These are phyloP conservation scores for Chalaropsis ovoidea DNA, from an alignment of 2,329 filamentous ascomycete species.

Conservation along the genomic window DNA sequence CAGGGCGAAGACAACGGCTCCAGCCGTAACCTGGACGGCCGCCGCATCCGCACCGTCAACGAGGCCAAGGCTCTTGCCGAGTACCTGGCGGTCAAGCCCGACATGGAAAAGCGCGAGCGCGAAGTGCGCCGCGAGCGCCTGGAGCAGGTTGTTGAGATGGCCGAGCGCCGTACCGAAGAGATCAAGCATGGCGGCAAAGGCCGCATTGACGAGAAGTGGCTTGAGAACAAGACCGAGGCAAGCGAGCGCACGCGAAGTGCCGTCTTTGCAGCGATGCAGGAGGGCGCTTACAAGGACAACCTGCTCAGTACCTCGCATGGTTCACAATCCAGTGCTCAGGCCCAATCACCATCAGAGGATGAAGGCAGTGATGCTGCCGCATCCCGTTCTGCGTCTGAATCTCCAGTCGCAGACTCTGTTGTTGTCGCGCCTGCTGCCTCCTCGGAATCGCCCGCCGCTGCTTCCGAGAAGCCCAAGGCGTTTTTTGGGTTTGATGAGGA, in stretches of 20 bases:
- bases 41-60: slow-evolving; percentile 78
- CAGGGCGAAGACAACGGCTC: slow-evolving; percentile 78
- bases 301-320: slow-evolving; percentile 43
- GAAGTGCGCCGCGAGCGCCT: slow-evolving; percentile 74
- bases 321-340: slow-evolving; percentile 35
- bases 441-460: slow-evolving; percentile 29
- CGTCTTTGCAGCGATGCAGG: slow-evolving; percentile 59
- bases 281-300: slow-evolving; percentile 53
- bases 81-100: slow-evolving; percentile 88
- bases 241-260: slow-evolving; percentile 72
- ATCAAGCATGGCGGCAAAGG: slow-evolving; percentile 59
- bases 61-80: slow-evolving; percentile 93
- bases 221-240: slow-evolving; percentile 87
- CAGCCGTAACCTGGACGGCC: slow-evolving; percentile 84
- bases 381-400: slow-evolving; percentile 26
- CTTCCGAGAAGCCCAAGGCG: slow-evolving; percentile 36
- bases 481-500: slow-evolving; percentile 75
- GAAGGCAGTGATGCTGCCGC: slow-evolving; percentile 24
- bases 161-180: slow-evolving; percentile 75
- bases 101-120: slow-evolving; percentile 92
- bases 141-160: slow-evolving; percentile 77
- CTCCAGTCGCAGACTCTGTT: background rate
- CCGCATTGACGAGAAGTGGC: slow-evolving; percentile 79
- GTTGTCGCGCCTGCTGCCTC: background rate
- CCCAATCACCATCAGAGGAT: slow-evolving; percentile 30